These are phyloP conservation scores for Pochonia chlamydosporia DNA, from an alignment of 2,329 filamentous ascomycete genomes.

Conservation along the genomic window DNA sequence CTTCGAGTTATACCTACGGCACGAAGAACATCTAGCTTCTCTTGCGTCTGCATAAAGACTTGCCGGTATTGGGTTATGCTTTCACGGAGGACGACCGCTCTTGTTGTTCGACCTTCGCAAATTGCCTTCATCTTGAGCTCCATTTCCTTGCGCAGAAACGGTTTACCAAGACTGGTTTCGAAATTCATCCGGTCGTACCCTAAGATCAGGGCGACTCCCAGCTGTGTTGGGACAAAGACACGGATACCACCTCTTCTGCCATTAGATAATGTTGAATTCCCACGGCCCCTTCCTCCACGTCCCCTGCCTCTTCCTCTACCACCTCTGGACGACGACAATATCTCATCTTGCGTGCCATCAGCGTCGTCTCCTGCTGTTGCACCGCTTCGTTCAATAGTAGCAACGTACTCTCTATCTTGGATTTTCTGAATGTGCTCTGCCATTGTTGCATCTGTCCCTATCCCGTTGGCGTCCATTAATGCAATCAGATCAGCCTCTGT, in stretches of 20 bases:
- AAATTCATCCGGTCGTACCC: slow-evolving; percentile 94
- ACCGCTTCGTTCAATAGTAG: slow-evolving; percentile 47
- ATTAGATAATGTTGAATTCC: slow-evolving; percentile 36
- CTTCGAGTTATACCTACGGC: slow-evolving; percentile 39
- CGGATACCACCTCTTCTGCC: slow-evolving; percentile 51
- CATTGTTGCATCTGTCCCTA: slow-evolving; percentile 98
- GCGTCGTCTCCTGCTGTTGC: slow-evolving; percentile 31
- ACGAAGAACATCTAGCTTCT: slow-evolving; percentile 64
- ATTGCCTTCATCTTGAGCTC: slow-evolving; percentile 96
- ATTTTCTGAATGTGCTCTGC: slow-evolving; percentile 97
- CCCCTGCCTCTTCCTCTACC: slow-evolving; percentile 44
- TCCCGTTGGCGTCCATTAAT: slow-evolving; percentile 97
- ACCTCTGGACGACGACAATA: slow-evolving; percentile 34
- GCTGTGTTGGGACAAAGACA: slow-evolving; percentile 87
- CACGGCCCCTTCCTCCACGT: slow-evolving; percentile 31
- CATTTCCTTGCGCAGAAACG: slow-evolving; percentile 96
- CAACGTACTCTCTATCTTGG: slow-evolving; percentile 81
- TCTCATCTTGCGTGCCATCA: slow-evolving; percentile 31
- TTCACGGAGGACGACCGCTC: slow-evolving; percentile 69
- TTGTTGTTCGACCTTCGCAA: slow-evolving; percentile 77
- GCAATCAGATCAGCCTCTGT: slow-evolving; percentile 94
- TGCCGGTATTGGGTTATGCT: slow-evolving; percentile 81
- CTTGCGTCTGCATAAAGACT: slow-evolving; percentile 77
- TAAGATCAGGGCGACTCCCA: slow-evolving; percentile 86
- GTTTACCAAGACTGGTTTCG: slow-evolving; percentile 88